Evolutionary conservation across 805 yeast species (phyloP).

Genomic region (Yarrowia osloensis): DNA sequence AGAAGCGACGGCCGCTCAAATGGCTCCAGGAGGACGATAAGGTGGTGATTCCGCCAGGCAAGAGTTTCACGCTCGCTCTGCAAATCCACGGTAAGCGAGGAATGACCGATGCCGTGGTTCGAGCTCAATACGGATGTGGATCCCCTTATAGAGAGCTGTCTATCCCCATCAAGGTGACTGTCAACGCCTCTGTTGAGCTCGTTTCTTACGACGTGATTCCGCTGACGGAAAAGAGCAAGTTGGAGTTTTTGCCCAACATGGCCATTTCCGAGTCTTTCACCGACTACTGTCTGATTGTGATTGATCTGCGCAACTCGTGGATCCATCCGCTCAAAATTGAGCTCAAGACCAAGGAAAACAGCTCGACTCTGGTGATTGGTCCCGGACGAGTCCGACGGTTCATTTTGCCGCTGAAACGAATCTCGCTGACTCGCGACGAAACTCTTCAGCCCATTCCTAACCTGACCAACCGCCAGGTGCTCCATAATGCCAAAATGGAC

Average conservation of each 20-base stretch:
- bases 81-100: conserved; percentile 74
- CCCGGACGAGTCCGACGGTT: conserved; percentile 58
- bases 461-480: conserved; percentile 66
- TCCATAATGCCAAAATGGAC: conserved; percentile 51
- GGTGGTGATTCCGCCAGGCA: conserved; percentile 40
- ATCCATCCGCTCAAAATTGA: conserved; percentile 48
- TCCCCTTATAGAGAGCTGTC: conserved; percentile 55
- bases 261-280: not conserved
- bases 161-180: conserved; percentile 70
- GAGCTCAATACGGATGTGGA: conserved; percentile 62
- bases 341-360: conserved; percentile 34
- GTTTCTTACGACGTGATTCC: conserved; percentile 74
- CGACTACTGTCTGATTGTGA: conserved; percentile 59
- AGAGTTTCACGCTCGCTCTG: conserved; percentile 52
- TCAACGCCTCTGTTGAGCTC: conserved; percentile 70
- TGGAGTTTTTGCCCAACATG: conserved; percentile 1
- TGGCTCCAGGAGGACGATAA: conserved; percentile 39
- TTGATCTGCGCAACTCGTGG: conserved; percentile 86
- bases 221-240: conserved; percentile 21
- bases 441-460: conserved; percentile 66
- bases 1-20: conserved; percentile 58
- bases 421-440: conserved; percentile 48
- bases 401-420: conserved; percentile 67
- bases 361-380: conserved; percentile 41
- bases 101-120: conserved; percentile 62